Conservation (phyloP, 2,329 filamentous ascomycete species). For the Scedosporium minutisporum region DNA sequence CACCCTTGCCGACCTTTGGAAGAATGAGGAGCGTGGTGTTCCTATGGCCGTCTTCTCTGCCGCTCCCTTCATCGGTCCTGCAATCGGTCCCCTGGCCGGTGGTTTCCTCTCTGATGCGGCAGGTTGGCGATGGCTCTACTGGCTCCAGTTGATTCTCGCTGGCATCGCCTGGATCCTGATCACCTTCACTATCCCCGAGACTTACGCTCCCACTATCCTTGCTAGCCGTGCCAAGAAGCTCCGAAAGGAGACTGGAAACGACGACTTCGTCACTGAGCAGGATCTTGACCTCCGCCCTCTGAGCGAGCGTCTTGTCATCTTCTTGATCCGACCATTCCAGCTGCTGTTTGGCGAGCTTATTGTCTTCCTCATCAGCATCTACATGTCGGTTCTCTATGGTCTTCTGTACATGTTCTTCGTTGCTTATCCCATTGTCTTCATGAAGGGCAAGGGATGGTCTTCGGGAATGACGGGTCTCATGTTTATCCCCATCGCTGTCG, state of each 20-base stretch:
- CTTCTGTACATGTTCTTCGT: conserved; percentile 71
- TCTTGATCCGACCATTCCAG: conserved; percentile 75
- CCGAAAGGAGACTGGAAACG: conserved; percentile 57
- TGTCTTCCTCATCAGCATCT: conserved; percentile 72
- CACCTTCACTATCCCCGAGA: conserved; percentile 83
- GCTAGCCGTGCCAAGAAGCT: conserved; percentile 60
- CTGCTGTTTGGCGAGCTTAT: conserved; percentile 78
- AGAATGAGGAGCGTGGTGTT: conserved; percentile 71
- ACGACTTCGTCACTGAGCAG: conserved; percentile 65
- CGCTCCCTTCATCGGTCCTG: conserved; percentile 70
- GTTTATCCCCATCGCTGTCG: conserved; percentile 76
- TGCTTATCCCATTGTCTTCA: conserved; percentile 61
- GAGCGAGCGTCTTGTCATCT: conserved; percentile 58
- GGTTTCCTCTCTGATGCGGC: conserved; percentile 62
- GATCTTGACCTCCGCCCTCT: conserved; percentile 68
- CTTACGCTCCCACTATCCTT: conserved; percentile 74
- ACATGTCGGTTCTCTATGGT: conserved; percentile 76
- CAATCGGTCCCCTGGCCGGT: conserved; percentile 62
- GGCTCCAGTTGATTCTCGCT: conserved; percentile 72
- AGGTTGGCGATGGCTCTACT: conserved; percentile 80
- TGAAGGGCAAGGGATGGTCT: conserved; percentile 69
- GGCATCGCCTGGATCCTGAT: conserved; percentile 64
- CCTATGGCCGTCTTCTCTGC: conserved; percentile 82
- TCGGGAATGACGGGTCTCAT: conserved; percentile 69
- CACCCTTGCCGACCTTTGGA: conserved; percentile 77